Percentiles rank a stretch among this genome's conserved stretches.
These are phyloP conservation scores for Tarenaya hassleriana DNA, from an alignment of 345 rosid species.

Conservation along the genomic window DNA sequence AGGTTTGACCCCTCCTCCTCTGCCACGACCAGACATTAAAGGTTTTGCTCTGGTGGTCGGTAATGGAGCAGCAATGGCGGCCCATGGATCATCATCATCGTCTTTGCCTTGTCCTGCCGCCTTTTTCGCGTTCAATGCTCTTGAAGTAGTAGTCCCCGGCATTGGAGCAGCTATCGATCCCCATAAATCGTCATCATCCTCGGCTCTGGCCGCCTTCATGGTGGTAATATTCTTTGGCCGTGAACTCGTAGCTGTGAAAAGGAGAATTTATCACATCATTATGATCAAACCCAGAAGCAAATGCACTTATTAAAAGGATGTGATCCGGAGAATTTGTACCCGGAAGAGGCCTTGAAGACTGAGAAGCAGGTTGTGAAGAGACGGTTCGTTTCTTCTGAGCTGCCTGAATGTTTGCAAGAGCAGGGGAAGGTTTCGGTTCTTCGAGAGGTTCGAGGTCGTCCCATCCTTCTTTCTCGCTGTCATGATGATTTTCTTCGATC, in stretches of 20 bases:
- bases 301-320: constrained; percentile 5
- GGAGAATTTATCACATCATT: background rate
- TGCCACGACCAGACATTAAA: constrained; percentile 59
- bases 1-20: constrained; percentile 71
- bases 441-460: constrained; percentile 91
- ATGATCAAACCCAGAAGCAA: background rate
- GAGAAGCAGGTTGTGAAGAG: constrained; percentile 39
- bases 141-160: constrained; percentile 54
- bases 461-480: constrained; percentile 93
- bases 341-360: constrained; percentile 57
- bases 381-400: constrained; percentile 70
- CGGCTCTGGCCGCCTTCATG: constrained; percentile 38
- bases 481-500: constrained; percentile 64
- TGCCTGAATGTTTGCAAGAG: constrained; percentile 79
- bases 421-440: constrained; percentile 76
- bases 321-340: constrained; percentile 35
- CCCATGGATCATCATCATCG: constrained; percentile 89
- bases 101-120: constrained; percentile 44
- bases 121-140: constrained; percentile 55
- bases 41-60: constrained; percentile 83
- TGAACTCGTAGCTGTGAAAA: constrained; percentile 42
- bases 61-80: constrained; percentile 89
- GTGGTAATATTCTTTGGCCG: constrained; percentile 47
- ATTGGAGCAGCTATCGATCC: constrained; percentile 88
- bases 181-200: constrained; percentile 85